Percentiles rank a stretch among this genome's conserved stretches.
Conservation (phyloP, 2,329 filamentous ascomycete genomes). For the Aspergillus sp. region DNA sequence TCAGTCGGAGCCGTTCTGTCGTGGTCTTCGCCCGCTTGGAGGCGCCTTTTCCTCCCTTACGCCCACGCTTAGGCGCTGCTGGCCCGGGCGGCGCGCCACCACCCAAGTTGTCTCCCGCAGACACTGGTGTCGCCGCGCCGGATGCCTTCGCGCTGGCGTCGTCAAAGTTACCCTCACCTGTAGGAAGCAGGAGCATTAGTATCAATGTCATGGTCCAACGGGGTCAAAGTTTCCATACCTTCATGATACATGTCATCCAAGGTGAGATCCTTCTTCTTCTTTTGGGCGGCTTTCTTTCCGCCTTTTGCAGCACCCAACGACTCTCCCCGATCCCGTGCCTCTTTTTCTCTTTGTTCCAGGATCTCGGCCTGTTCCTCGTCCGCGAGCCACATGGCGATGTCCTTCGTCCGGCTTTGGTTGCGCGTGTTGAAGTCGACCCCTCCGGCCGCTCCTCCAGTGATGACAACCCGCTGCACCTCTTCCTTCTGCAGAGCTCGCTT, state of each 20-base stretch:
- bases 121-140: slow-evolving; percentile 73
- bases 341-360: slow-evolving; percentile 86
- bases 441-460: slow-evolving; percentile 70
- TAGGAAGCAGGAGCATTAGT: slow-evolving; percentile 7
- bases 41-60: slow-evolving; percentile 47
- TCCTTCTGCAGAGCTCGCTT: slow-evolving; percentile 97
- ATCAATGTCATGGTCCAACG: neutral
- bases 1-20: slow-evolving; percentile 40
- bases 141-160: slow-evolving; percentile 72
- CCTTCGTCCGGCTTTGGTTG: slow-evolving; percentile 81
- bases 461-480: slow-evolving; percentile 95
- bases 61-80: slow-evolving; percentile 50
- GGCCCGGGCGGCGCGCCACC: slow-evolving; percentile 26
- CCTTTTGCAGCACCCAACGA: slow-evolving; percentile 52
- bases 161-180: slow-evolving; percentile 95
- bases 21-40: slow-evolving; percentile 54
- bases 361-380: slow-evolving; percentile 93
- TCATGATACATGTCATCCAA: slow-evolving; percentile 99
- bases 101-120: slow-evolving; percentile 41
- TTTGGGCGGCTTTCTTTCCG: slow-evolving; percentile 50
- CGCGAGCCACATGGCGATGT: slow-evolving; percentile 97
- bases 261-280: slow-evolving; percentile 51
- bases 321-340: slow-evolving; percentile 62
- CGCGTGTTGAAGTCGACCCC: slow-evolving; percentile 96
- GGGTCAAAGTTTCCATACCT: slow-evolving; percentile 55